Evolutionary conservation across 306 rosid genomes (phyloP), one percentile per base, ranked within the genome.

Genomic region (Fragaria iinumae): DNA sequence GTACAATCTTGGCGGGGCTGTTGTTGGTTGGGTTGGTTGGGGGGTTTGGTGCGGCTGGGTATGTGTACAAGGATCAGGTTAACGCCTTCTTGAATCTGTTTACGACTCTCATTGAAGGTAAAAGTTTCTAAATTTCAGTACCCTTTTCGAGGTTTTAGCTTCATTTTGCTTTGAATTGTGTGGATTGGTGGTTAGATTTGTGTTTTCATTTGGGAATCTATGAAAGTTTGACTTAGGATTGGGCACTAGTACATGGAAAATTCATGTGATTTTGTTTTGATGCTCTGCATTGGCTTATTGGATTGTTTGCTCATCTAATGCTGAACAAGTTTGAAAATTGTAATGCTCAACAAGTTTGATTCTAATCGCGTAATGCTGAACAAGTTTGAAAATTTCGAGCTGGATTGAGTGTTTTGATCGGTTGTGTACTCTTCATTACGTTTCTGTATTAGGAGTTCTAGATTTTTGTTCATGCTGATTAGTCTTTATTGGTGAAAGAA

Each of bases 31-130:
- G 93, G n/a, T 1, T 86, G 36, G 91, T 96, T 52, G 98, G 99
- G n/a, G 97, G 98, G 18, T 88, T 91, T 65, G 93, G 85, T 27
- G 65, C 91, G 13, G 93, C 87, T 80, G 97, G 99, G 1, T 92
- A 88, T 76, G 38, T 96, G 45, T 96, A 90, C 73, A 88, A 62
- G 88, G 98, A 96, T 4, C 93, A 87, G 50, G 84, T 96, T 66
- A 96, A 88, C 56, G 76, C 89, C 29, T 92, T 88, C 82, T 82
- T 96, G 85, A 90, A 48, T 77, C 86, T 91, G 29, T 77, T 96
- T 44, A 87, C 99, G 4, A 81, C 88, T 32, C 81, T 92, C 74
- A 92, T 96, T 8, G 96, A 95, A 71, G 98, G 97, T 88, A 80
- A 82, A 16, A 50, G 50, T 11, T 57, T 1, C 11, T 1, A 18